Evolutionary conservation across 208 protist species (phyloP).

Genomic region (Crithidia fasciculata): DNA sequence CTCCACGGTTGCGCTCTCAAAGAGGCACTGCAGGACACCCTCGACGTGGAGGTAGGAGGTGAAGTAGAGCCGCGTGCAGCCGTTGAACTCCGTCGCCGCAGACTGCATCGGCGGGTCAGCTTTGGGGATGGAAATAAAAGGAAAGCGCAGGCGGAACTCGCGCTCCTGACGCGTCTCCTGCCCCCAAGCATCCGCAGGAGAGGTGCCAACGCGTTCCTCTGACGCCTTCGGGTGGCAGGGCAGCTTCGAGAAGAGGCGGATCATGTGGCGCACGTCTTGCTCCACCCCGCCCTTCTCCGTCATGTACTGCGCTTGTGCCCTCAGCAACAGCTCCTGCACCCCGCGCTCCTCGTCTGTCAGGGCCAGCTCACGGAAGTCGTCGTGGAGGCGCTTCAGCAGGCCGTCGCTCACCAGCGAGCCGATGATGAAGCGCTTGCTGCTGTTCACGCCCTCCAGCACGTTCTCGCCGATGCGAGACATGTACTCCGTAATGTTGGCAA

Average conservation of each 20-base stretch:
- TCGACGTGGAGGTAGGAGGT: slow-evolving; percentile 58
- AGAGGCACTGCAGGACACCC: slow-evolving; percentile 56
- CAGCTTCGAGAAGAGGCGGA: slow-evolving; percentile 32
- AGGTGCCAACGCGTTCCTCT: slow-evolving; percentile 5
- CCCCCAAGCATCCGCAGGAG: slow-evolving; percentile 8
- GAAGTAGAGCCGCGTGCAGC: slow-evolving; percentile 58
- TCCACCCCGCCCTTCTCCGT: slow-evolving; percentile 46
- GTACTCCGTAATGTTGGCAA: slow-evolving; percentile 40
- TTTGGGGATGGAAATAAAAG: slow-evolving; percentile 49
- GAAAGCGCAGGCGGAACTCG: slow-evolving; percentile 54
- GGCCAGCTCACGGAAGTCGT: slow-evolving; percentile 48
- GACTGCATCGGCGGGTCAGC: slow-evolving; percentile 5
- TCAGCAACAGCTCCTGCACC: slow-evolving; percentile 43
- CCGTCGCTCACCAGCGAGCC: slow-evolving; percentile 51
- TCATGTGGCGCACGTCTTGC: slow-evolving; percentile 47
- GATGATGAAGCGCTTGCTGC: slow-evolving; percentile 69
- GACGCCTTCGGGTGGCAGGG: slow-evolving; percentile 16
- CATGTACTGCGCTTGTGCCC: slow-evolving; percentile 53
- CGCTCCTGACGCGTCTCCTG: slow-evolving; percentile 39
- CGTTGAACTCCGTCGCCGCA: slow-evolving; percentile 15
- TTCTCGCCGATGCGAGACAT: slow-evolving; percentile 58
- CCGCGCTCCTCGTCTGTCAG: slow-evolving; percentile 40
- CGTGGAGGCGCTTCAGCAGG: slow-evolving; percentile 41
- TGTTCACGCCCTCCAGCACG: slow-evolving; percentile 60
- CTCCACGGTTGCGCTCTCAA: slow-evolving; percentile 47